A percentile compares a stretch with the other conserved stretches of the same genome.
Evolutionary conservation across 179 eudicot genomes (phyloP).

Genomic region (Patellifolia procumbens): DNA sequence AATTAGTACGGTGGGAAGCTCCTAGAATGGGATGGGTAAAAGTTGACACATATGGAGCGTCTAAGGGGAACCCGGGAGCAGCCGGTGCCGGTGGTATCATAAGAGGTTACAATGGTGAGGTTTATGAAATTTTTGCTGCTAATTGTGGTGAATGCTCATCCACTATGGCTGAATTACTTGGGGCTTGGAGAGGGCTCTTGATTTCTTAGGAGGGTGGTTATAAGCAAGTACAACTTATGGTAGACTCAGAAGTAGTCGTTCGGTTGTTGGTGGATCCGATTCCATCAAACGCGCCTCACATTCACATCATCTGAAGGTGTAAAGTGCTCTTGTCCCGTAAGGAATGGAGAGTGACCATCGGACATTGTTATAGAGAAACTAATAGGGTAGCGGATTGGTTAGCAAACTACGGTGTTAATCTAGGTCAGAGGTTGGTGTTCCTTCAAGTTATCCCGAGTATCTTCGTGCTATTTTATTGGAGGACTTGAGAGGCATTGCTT

Average conservation of each 20-base stretch:
- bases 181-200: neutral
- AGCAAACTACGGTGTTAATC: neutral
- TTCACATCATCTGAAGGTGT: neutral
- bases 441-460: neutral
- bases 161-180: neutral
- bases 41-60: neutral
- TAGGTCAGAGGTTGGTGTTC: neutral
- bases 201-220: neutral
- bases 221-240: neutral
- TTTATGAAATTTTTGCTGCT: neutral
- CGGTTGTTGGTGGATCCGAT: neutral
- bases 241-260: neutral
- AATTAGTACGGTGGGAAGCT: neutral
- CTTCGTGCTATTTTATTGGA: neutral
- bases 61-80: neutral
- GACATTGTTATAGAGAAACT: neutral
- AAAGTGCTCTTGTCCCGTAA: fast-evolving
- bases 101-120: neutral
- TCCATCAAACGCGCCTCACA: neutral
- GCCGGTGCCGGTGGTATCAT: neutral
- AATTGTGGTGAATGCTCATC: neutral
- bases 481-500: neutral
- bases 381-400: neutral
- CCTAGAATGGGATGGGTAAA: neutral
- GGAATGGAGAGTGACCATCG: neutral